These are phyloP conservation scores for Yamadazyma dendronema DNA, from an alignment of 1,139 yeast species.

Conservation along the genomic window DNA sequence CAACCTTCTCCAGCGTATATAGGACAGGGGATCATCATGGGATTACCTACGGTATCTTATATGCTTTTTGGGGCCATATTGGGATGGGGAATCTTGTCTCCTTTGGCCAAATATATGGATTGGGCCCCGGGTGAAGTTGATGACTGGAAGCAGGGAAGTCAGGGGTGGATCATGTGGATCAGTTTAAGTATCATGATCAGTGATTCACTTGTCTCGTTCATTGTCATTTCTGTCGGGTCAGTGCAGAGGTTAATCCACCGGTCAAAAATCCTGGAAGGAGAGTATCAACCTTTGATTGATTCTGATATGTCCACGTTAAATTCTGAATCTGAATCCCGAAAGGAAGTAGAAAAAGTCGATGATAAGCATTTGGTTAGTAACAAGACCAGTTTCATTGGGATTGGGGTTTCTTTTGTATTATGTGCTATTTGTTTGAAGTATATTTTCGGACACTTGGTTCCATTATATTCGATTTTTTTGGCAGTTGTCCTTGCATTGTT, in stretches of 20 bases:
- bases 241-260: constrained; percentile 10
- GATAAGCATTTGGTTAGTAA: constrained; percentile 49
- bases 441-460: constrained; percentile 71
- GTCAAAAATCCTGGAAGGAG: background rate
- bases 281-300: constrained; percentile 8
- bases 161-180: constrained; percentile 97
- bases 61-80: constrained; percentile 87
- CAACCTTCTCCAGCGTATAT: constrained; percentile 97
- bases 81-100: constrained; percentile 92
- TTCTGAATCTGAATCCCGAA: constrained; percentile 1
- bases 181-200: constrained; percentile 91
- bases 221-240: constrained; percentile 58
- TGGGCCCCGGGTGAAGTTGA: constrained; percentile 93
- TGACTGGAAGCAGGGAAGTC: constrained; percentile 92
- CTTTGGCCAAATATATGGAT: constrained; percentile 61
- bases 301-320: background rate
- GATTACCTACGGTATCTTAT: constrained; percentile 83
- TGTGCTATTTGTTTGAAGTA: constrained; percentile 63
- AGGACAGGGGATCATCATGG: constrained; percentile 98
- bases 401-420: constrained; percentile 59
- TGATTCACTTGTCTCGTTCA: constrained; percentile 81
- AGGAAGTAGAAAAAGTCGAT: constrained; percentile 8
- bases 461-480: constrained; percentile 62
- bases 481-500: constrained; percentile 76
- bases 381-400: constrained; percentile 56